Evolutionary conservation across 192 early-diverging fungal species (phyloP).

Genomic region (Umbelopsis vinacea): DNA sequence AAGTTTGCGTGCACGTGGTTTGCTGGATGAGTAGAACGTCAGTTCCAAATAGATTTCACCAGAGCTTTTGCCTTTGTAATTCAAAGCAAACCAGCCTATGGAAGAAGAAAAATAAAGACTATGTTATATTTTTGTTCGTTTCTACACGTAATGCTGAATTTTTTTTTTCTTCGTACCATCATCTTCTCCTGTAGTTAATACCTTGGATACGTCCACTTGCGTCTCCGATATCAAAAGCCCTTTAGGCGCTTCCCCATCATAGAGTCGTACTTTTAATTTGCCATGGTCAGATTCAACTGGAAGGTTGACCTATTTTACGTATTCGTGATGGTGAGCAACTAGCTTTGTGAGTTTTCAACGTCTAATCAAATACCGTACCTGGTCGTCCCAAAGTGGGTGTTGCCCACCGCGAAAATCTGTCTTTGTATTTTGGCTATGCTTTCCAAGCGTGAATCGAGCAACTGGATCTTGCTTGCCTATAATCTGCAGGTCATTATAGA

Average conservation of each 20-base stretch:
- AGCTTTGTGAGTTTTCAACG: neutral
- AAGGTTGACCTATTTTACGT: slow-evolving; percentile 43
- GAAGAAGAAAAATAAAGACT: slow-evolving; percentile 4
- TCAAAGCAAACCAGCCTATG: slow-evolving; percentile 53
- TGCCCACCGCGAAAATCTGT: slow-evolving; percentile 59
- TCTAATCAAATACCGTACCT: slow-evolving; percentile 37
- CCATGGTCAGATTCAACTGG: slow-evolving; percentile 45
- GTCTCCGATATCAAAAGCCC: slow-evolving; percentile 53
- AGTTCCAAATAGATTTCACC: slow-evolving; percentile 59
- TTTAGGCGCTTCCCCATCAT: slow-evolving; percentile 55
- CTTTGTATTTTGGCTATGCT: slow-evolving; percentile 43
- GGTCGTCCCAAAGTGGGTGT: slow-evolving; percentile 60
- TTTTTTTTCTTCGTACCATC: no score
- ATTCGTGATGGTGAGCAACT: neutral
- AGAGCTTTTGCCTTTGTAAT: slow-evolving; percentile 42
- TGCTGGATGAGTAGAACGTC: slow-evolving; percentile 54
- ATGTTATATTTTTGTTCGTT: no score
- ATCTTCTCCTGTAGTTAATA: slow-evolving; percentile 51
- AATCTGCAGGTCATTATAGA: slow-evolving; percentile 1
- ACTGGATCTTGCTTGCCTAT: slow-evolving; percentile 62
- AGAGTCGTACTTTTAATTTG: slow-evolving; percentile 42
- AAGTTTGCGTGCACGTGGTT: slow-evolving; percentile 11
- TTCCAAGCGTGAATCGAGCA: slow-evolving; percentile 51
- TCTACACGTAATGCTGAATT: no score
- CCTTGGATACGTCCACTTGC: slow-evolving; percentile 50